These are phyloP conservation scores for Funneliformis mosseae DNA, from an alignment of 192 early-diverging fungal species.

Conservation along the genomic window DNA sequence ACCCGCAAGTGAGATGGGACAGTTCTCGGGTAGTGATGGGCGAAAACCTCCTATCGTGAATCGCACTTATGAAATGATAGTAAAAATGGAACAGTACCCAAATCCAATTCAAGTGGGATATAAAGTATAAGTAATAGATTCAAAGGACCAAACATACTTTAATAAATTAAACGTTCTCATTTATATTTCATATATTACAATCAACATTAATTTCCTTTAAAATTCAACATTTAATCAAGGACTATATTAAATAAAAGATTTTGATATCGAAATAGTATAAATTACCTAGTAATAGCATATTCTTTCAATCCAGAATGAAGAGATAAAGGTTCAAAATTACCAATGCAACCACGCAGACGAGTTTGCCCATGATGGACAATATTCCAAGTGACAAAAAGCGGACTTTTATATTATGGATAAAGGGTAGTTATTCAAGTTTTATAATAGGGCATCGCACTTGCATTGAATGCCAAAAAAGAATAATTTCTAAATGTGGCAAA, in stretches of 20 bases:
- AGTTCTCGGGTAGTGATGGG: constrained; percentile 76
- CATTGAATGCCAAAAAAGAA: background rate
- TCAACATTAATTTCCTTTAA: no score
- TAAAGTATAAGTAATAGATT: no score
- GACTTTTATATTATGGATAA: constrained; percentile 50
- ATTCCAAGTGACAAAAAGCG: constrained; percentile 87
- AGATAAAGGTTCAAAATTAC: constrained; percentile 77
- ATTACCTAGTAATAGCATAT: constrained; percentile 78
- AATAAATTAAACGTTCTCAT: no score
- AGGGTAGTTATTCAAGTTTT: background rate
- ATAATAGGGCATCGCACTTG: background rate
- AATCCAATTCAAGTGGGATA: background rate
- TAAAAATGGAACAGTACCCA: background rate
- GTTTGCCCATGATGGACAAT: constrained; percentile 44
- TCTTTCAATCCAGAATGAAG: constrained; percentile 73
- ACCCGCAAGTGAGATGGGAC: constrained; percentile 63
- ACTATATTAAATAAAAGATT: no score
- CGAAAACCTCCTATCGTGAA: constrained; percentile 81
- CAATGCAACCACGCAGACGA: constrained; percentile 88
- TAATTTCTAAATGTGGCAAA: background rate
- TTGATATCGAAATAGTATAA: background rate
- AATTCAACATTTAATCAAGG: no score
- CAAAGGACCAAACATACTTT: background rate
- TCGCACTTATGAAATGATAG: constrained; percentile 59
- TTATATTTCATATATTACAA: no score